A percentile compares a stretch with the other conserved stretches of the same genome.
These are phyloP conservation scores for Entomortierella parvispora DNA, from an alignment of 192 early-diverging fungal genomes.

Conservation along the genomic window DNA sequence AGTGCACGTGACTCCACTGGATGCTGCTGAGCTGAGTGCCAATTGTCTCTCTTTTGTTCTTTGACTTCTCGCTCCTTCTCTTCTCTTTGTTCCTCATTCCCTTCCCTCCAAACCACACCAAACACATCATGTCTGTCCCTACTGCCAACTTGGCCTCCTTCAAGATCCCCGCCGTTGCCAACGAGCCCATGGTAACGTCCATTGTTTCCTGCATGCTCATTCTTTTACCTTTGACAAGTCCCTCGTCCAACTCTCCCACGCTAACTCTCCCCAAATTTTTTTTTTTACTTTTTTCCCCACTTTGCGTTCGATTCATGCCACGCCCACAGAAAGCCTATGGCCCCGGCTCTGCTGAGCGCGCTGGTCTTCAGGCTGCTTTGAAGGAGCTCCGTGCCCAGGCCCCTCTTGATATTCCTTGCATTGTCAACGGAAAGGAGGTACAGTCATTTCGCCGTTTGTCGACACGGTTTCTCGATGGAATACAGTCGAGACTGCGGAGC, in stretches of 20 bases:
- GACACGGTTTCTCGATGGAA: background rate
- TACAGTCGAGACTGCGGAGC: background rate
- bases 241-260: conserved; percentile 24
- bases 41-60: background rate
- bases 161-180: conserved; percentile 82
- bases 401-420: conserved; percentile 80
- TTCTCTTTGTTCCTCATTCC: conserved; percentile 8
- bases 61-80: background rate
- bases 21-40: background rate
- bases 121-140: conserved; percentile 51
- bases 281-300: background rate
- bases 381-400: conserved; percentile 73
- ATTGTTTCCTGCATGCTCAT: background rate
- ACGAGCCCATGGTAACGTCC: conserved; percentile 83
- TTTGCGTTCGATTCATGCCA: too few species aligned
- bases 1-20: background rate
- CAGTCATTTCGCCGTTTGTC: background rate
- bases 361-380: conserved; percentile 80
- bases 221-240: background rate
- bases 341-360: conserved; percentile 78
- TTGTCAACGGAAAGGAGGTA: conserved; percentile 91
- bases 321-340: conserved; percentile 69
- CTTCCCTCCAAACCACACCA: background rate
- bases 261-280: background rate
- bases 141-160: conserved; percentile 79